A percentile compares a stretch with the other conserved stretches of the same genome.
Evolutionary conservation across 805 yeast genomes (phyloP).

Genomic region (Ogataea saltuana): DNA sequence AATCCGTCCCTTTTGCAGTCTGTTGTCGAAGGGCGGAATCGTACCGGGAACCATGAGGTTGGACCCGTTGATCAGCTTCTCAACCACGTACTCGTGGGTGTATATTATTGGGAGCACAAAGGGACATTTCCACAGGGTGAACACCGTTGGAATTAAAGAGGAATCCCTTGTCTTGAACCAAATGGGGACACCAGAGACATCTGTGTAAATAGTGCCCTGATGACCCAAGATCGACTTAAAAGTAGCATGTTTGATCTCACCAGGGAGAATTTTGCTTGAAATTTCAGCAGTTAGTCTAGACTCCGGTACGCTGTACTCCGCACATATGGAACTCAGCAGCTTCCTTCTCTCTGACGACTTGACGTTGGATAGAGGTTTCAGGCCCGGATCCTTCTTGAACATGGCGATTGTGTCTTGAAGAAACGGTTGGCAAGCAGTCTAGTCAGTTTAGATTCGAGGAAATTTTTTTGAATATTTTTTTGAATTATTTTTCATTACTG

Average conservation of each 20-base stretch:
- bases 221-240: slow-evolving; percentile 50
- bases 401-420: slow-evolving; percentile 29
- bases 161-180: slow-evolving; percentile 69
- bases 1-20: slow-evolving; percentile 50
- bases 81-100: slow-evolving; percentile 76
- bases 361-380: slow-evolving; percentile 76
- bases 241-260: slow-evolving; percentile 60
- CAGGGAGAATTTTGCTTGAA: slow-evolving; percentile 47
- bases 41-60: slow-evolving; percentile 77
- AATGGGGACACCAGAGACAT: slow-evolving; percentile 62
- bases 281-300: slow-evolving; percentile 41
- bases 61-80: slow-evolving; percentile 75
- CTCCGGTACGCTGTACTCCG: slow-evolving; percentile 41
- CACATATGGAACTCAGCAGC: slow-evolving; percentile 45
- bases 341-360: slow-evolving; percentile 79
- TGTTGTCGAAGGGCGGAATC: slow-evolving; percentile 55
- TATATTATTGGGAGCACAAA: slow-evolving; percentile 62
- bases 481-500: too few relatives aligned
- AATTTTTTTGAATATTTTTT: too few relatives aligned
- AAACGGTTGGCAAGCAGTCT: too few relatives aligned
- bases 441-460: too few relatives aligned
- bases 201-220: slow-evolving; percentile 67
- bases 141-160: slow-evolving; percentile 65
- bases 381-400: slow-evolving; percentile 56
- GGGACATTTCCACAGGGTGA: slow-evolving; percentile 70